Evolutionary conservation across 2,329 filamentous ascomycete genomes (phyloP), one percentile per base, ranked within the genome.

Genomic region (Pestalotiopsis sp.): DNA sequence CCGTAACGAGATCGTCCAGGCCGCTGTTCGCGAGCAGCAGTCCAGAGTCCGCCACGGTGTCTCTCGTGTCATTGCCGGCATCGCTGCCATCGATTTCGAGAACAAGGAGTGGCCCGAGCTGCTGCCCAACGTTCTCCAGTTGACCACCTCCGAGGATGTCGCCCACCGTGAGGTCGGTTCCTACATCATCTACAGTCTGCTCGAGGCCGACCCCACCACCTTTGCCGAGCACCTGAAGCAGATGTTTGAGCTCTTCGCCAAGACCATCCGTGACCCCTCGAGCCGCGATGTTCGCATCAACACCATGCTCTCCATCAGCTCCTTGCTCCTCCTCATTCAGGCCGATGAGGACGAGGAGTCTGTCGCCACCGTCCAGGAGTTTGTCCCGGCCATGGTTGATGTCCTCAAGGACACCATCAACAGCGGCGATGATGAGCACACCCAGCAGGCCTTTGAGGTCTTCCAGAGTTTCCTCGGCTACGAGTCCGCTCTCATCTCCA

Each of bases 381-480:
- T 96, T 68, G 87, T 98, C 70, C 95, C 96, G 12, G 84, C 89
- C 75, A 96, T 98, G 92, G 95, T 98, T 69, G 88, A 90, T 72
- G 93, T 98, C 12, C 87, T 98, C 73, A 96, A 97, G 86, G 88
- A 91, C 71, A 90, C 93, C 31, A 92, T 98, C 69, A 88, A 94
- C 75, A 87, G 88, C 68, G 88, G 89, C 68, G 92, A 98, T 75
- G 95, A 98, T 75, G 95, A 97, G 78, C 92, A 92, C 79, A 91
- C 93, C 74, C 93, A 95, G 85, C 91, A 95, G 78, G 90, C 94
- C 31, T 99, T 98, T 75, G 96, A 98, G 79, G 94, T 97, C 73
- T 97, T 98, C 88, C 96, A 98, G 85, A 96, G 93, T 64, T 91
- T 98, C 76, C 88, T 99, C 66, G 93, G 92, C 72, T 97, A 94